Evolutionary conservation across 2,329 filamentous ascomycete genomes (phyloP).

Genomic region (Pseudogymnoascus sp.): DNA sequence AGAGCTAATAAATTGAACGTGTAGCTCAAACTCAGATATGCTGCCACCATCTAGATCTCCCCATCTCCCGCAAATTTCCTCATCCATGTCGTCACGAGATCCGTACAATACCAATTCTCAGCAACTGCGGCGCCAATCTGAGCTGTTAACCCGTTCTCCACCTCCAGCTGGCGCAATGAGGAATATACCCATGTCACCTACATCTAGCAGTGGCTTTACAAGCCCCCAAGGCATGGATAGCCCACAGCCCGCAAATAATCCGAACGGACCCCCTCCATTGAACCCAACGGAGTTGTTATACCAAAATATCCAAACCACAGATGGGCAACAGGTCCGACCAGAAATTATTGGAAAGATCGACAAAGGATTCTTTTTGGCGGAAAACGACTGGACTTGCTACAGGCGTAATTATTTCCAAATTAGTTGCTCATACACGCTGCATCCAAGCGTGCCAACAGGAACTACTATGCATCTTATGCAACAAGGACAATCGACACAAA

Average conservation of each 20-base stretch:
- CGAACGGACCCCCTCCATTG: slow-evolving; percentile 27
- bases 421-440: slow-evolving; percentile 52
- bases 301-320: slow-evolving; percentile 37
- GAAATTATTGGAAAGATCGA: slow-evolving; percentile 60
- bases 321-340: slow-evolving; percentile 45
- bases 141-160: slow-evolving; percentile 26
- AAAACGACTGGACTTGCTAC: slow-evolving; percentile 66
- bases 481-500: slow-evolving; percentile 28
- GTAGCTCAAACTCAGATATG: slow-evolving; percentile 20
- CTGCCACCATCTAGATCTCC: slow-evolving; percentile 26
- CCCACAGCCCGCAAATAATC: slow-evolving; percentile 12
- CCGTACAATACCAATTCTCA: slow-evolving; percentile 25
- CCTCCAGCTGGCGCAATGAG: slow-evolving; percentile 22
- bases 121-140: slow-evolving; percentile 23
- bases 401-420: slow-evolving; percentile 65
- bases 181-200: slow-evolving; percentile 26
- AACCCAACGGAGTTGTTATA: slow-evolving; percentile 33
- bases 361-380: slow-evolving; percentile 59
- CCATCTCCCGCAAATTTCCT: slow-evolving; percentile 24
- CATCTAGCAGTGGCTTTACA: slow-evolving; percentile 26
- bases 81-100: slow-evolving; percentile 25
- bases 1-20: not conserved
- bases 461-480: slow-evolving; percentile 34
- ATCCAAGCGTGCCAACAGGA: slow-evolving; percentile 36
- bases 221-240: slow-evolving; percentile 28